Percentiles rank a stretch among this genome's conserved stretches.
phyloP scores from a whole-genome alignment of 768 basidiomycete genomes.

The Mycena venus region DNA sequence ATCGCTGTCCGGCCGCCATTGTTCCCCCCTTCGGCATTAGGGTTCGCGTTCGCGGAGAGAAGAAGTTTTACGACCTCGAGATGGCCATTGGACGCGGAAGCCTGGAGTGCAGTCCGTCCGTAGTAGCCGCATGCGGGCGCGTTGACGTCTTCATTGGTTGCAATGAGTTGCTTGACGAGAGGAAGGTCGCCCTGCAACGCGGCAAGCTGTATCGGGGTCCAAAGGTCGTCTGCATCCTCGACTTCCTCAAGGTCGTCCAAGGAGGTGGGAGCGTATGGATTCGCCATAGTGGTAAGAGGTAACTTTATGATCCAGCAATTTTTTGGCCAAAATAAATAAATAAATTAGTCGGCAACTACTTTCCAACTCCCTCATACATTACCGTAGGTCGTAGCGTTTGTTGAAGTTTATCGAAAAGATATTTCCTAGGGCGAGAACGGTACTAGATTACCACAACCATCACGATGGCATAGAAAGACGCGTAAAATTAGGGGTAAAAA shows the following conservation, averaged over 20 bases:
- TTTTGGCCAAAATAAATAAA: too few relatives aligned
- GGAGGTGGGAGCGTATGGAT: conserved; percentile 14
- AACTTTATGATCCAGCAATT: too few relatives aligned
- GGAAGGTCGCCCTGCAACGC: conserved; percentile 22
- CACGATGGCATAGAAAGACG: too few relatives aligned
- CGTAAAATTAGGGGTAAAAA: too few relatives aligned
- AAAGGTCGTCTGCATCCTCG: conserved; percentile 29
- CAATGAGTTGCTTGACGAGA: conserved; percentile 19
- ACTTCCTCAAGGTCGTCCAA: conserved; percentile 16
- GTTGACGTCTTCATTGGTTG: conserved; percentile 18
- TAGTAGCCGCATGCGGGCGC: conserved; percentile 29
- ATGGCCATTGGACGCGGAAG: conserved; percentile 21
- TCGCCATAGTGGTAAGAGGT: conserved; percentile 1
- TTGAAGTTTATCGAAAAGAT: too few relatives aligned
- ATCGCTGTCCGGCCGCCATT: conserved; percentile 27
- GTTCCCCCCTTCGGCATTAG: conserved; percentile 26
- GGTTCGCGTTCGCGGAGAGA: conserved; percentile 19
- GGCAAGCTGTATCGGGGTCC: conserved; percentile 32
- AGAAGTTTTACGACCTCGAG: conserved; percentile 17
- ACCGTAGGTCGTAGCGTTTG: too few relatives aligned
- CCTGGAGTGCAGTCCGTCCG: conserved; percentile 31
- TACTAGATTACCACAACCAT: too few relatives aligned
- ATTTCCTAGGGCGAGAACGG: too few relatives aligned
- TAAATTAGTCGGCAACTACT: too few relatives aligned
- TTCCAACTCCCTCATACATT: too few relatives aligned